Percentiles rank a stretch among this genome's conserved stretches.
These are phyloP conservation scores for Chaetomium cochliodes DNA, from an alignment of 495 filamentous ascomycete species.

Conservation along the genomic window DNA sequence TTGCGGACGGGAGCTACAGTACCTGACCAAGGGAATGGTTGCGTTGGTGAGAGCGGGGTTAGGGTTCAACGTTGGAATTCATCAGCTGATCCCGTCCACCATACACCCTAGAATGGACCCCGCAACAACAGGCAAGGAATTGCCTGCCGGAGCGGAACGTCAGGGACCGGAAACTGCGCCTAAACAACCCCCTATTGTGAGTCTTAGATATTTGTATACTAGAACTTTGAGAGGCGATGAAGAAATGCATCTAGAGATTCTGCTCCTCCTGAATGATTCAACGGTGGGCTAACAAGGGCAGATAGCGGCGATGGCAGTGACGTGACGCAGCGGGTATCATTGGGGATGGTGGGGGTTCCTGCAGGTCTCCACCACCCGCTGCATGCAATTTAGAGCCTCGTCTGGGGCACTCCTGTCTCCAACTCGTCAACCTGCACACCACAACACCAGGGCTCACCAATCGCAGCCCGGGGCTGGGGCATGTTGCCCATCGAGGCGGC, in stretches of 20 bases:
- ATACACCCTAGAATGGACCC: background rate
- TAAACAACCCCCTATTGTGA: no score
- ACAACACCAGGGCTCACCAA: background rate
- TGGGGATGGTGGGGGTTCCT: slow-evolving; percentile 13
- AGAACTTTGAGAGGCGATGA: background rate
- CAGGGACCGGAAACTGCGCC: background rate
- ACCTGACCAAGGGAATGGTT: no score
- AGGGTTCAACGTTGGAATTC: no score
- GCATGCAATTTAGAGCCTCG: slow-evolving; percentile 8
- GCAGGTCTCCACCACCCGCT: slow-evolving; percentile 6
- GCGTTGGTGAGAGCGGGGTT: no score
- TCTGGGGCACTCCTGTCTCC: background rate
- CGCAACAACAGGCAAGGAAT: background rate
- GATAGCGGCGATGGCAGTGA: background rate
- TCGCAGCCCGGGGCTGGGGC: background rate
- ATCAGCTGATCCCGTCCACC: background rate
- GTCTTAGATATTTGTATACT: background rate
- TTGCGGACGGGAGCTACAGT: no score
- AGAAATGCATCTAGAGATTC: background rate
- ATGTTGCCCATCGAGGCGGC: slow-evolving; percentile 6
- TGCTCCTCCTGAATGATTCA: background rate
- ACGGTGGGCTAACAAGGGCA: background rate
- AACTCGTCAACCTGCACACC: background rate
- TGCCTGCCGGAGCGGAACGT: background rate
- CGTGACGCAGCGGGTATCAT: background rate